phyloP scores from a whole-genome alignment of 495 filamentous ascomycete species.

The Aspergillus sclerotioniger region DNA sequence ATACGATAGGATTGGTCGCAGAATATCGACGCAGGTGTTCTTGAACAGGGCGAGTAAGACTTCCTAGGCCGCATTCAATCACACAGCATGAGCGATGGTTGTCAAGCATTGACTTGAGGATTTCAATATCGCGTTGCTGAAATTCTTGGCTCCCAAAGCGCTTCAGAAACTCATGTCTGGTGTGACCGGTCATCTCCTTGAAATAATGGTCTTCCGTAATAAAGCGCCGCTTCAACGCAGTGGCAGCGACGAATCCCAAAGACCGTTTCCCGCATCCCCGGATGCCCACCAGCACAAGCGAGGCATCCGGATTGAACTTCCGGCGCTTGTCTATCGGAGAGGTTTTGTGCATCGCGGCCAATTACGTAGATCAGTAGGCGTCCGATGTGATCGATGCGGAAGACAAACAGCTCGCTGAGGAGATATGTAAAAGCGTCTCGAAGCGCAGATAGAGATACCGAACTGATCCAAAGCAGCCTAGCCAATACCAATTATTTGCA shows the following conservation, averaged over 20 bases:
- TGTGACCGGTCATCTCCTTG: constrained; percentile 63
- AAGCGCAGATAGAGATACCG: background rate
- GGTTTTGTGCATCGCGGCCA: constrained; percentile 24
- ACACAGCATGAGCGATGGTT: constrained; percentile 62
- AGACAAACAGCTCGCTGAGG: background rate
- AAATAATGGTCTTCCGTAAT: constrained; percentile 78
- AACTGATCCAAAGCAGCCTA: background rate
- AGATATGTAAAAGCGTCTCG: background rate
- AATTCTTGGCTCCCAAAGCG: constrained; percentile 64
- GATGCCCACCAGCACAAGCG: constrained; percentile 73
- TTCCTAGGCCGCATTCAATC: constrained; percentile 67
- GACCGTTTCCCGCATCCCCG: constrained; percentile 77
- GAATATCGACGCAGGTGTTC: constrained; percentile 57
- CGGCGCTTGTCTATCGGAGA: constrained; percentile 53
- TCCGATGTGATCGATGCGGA: constrained; percentile 2
- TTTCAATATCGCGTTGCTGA: constrained; percentile 61
- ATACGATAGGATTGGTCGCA: constrained; percentile 68
- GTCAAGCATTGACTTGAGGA: constrained; percentile 66
- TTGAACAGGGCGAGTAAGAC: constrained; percentile 56
- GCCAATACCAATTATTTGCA: background rate
- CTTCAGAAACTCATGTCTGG: constrained; percentile 61
- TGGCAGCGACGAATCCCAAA: constrained; percentile 75
- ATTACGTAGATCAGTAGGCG: background rate
- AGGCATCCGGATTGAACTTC: constrained; percentile 61
- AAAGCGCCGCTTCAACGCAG: constrained; percentile 68